Evolutionary conservation across 164 flowering plant genomes (phyloP), one percentile per base, ranked within the genome.

Genomic region (Buxus sempervirens): DNA sequence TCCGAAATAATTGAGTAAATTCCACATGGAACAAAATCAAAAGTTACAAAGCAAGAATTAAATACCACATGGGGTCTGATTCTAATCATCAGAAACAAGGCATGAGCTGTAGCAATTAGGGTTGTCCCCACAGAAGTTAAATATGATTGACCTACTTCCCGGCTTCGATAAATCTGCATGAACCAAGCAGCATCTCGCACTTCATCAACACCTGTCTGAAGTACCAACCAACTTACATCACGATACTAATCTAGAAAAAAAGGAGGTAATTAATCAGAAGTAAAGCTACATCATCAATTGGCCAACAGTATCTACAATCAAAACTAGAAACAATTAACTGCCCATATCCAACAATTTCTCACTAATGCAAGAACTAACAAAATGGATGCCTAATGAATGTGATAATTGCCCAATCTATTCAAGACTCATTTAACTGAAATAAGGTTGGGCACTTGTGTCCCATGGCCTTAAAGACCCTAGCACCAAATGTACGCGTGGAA

Each of bases 131-230:
- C 68, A 63, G 99, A 95, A 26, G 99, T 90, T 68, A 92, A 24
- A 72, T 95, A 95, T 28, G 98, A 95, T 72, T 95, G 97, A 20
- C 97, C 98, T 62, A 95, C 98, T 82, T 92, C 99, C 58, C 96
- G 84, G 72, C 98, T 92, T 72, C 96, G 80, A 73, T 89, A 93
- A 57, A 93, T 88, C 80, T 89, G 87, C 90, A 88, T 79, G 75
- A 78, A 90, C 63, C 81, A 78, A 51, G 85, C 79, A 66, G 67
- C 57, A 18, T 76, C 80, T 69, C 20, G 56, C 53, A 54, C 68
- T 45, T 63, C 70, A 56, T 69, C 73, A 21, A 19, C 73, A 61
- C 70, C 82, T 68, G 55, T 61, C 88, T 83, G 81, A 72, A 73
- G 10, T 21, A 66, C 57, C 63, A 75, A 75, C 58, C 68, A 41